Evolutionary conservation across 2,329 filamentous ascomycete genomes (phyloP), one percentile per base, ranked within the genome.

Genomic region (Fusarium mangiferae): DNA sequence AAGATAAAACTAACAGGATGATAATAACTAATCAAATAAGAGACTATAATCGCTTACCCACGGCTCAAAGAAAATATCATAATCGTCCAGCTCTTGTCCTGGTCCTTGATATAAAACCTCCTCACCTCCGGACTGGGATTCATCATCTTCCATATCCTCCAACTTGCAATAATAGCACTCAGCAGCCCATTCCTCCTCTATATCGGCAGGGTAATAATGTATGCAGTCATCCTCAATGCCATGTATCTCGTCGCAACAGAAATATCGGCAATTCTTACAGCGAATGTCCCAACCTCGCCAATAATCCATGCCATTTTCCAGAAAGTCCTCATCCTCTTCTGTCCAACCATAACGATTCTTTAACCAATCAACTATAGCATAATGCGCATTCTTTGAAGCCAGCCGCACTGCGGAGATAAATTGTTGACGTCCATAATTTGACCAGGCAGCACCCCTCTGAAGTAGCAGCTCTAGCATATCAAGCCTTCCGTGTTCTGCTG

Each of bases 391-490:
- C 3, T 9, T 4, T 17, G 11, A 13, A 6, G 68, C 48, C 14
- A 52, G 6, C 13, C 18, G n/a, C 7, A 68, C 33, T 24, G 48
- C 46, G 22, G 33, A 24, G 6, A 36, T 22, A 8, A 60, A 45
- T 35, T 57, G 48, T 15, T 18, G 11, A 8, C 30, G 44, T 11
- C 49, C 63, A n/a, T 7, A 14, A 10, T 44, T 44, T 3, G 30
- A 22, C 5, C 22, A 44, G 9, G 45, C 28, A 28, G 55, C 68
- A 7, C 59, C 68, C 11, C 52, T 14, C 22, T 36, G 22, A 2
- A 70, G n/a, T 3, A 70, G n/a, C 14, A 70, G 38, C 22, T 70
- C 17, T 3, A 64, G 4, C 64, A 61, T 70, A 13, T 64, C 64
- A 13, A 70, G 44, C 20, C 63, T 48, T 17, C 55, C 64, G 18